Evolutionary conservation across 208 protist species (phyloP).

Genomic region (Wallacemonas collosoma): DNA sequence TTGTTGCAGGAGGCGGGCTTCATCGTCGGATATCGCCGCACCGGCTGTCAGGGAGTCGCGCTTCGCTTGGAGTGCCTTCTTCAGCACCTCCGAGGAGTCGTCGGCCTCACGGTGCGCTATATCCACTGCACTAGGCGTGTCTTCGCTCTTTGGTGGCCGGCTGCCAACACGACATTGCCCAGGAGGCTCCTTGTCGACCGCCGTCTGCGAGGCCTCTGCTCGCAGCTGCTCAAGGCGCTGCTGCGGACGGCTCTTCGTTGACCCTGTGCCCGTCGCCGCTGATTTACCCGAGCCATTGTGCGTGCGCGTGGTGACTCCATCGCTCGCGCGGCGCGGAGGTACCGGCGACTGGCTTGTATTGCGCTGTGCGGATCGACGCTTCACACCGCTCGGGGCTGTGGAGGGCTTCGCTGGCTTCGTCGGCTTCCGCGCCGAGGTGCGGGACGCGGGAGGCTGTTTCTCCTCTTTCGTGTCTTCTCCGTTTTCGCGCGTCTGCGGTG

Average conservation of each 20-base stretch:
- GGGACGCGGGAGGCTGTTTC: no score
- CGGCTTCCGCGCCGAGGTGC: neutral
- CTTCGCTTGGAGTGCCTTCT: constrained; percentile 4
- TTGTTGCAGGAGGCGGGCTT: constrained; percentile 24
- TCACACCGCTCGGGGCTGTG: neutral
- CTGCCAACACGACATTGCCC: no score
- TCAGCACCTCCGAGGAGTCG: neutral
- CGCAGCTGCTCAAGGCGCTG: constrained; percentile 6
- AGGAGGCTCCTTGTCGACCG: neutral
- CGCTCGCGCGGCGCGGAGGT: constrained; percentile 7
- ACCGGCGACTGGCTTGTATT: neutral
- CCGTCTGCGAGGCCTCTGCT: constrained; percentile 7
- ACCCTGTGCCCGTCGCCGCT: no score
- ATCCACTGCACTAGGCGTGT: neutral
- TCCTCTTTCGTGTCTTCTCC: neutral
- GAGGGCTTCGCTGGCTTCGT: neutral
- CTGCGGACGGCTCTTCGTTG: neutral
- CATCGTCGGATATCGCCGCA: constrained; percentile 8
- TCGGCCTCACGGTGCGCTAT: neutral
- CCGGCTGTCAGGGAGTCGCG: neutral
- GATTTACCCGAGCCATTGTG: neutral
- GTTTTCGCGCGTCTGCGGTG: constrained; percentile 12
- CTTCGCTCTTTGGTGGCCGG: neutral
- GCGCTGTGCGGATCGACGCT: neutral
- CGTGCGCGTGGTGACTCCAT: neutral